Percentiles rank a stretch among this genome's conserved stretches.
Conservation (phyloP, 768 basidiomycete genomes). For the Lanmaoa rubissima region DNA sequence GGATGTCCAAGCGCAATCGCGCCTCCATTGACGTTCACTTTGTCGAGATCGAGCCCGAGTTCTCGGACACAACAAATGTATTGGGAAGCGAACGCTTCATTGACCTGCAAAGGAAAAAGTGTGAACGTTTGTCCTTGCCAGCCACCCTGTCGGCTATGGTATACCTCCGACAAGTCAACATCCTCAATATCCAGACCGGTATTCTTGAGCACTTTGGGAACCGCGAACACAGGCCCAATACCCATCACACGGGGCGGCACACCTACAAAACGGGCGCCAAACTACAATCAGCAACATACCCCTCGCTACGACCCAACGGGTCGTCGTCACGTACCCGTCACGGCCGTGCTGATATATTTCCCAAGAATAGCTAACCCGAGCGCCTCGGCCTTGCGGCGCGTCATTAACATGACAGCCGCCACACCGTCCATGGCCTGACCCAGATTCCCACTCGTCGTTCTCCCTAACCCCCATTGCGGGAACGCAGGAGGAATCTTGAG, state of each 20-base stretch:
- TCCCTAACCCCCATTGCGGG: constrained; percentile 73
- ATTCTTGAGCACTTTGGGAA: constrained; percentile 70
- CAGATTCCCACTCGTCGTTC: constrained; percentile 84
- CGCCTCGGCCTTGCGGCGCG: constrained; percentile 71
- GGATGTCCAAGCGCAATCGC: constrained; percentile 87
- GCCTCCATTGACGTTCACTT: constrained; percentile 88
- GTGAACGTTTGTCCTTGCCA: neutral
- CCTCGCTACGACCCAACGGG: neutral
- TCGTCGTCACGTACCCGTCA: constrained; percentile 47
- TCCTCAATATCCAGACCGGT: constrained; percentile 65
- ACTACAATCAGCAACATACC: neutral
- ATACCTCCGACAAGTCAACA: constrained; percentile 78
- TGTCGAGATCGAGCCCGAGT: constrained; percentile 57
- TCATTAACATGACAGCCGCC: constrained; percentile 84
- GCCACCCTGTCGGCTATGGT: neutral
- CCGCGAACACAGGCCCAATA: constrained; percentile 80
- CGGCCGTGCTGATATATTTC: constrained; percentile 71
- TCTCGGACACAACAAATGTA: constrained; percentile 69
- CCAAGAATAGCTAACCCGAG: constrained; percentile 72
- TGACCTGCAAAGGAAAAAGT: constrained; percentile 52
- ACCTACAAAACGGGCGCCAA: constrained; percentile 37
- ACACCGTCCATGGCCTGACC: constrained; percentile 84
- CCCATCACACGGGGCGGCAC: constrained; percentile 85
- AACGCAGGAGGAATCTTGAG: constrained; percentile 45
- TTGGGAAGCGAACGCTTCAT: constrained; percentile 89